These are phyloP conservation scores for Ramaria rubella DNA, from an alignment of 768 basidiomycete genomes.

Conservation along the genomic window DNA sequence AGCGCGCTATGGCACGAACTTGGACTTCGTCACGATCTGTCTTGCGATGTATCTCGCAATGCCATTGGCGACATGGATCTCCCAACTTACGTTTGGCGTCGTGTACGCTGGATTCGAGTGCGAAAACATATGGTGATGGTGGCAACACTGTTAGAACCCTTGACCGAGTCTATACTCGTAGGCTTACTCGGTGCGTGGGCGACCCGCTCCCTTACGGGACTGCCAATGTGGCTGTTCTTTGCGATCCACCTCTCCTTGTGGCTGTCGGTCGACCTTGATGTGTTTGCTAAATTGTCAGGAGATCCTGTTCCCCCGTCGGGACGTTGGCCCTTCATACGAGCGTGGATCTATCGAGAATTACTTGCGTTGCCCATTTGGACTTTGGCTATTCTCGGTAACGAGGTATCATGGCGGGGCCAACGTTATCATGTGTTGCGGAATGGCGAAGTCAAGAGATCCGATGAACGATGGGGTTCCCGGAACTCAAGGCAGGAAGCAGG, in stretches of 20 bases:
- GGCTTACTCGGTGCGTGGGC: slow-evolving; percentile 59
- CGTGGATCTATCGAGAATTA: slow-evolving; percentile 77
- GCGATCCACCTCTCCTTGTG: slow-evolving; percentile 58
- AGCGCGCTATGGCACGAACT: slow-evolving; percentile 91
- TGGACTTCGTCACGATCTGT: slow-evolving; percentile 79
- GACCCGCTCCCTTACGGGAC: slow-evolving; percentile 41
- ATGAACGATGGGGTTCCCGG: too few relatives aligned
- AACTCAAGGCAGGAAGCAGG: too few relatives aligned
- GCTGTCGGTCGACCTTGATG: slow-evolving; percentile 76
- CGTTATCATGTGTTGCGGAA: slow-evolving; percentile 67
- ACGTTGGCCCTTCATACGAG: slow-evolving; percentile 55
- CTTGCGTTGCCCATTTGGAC: slow-evolving; percentile 86
- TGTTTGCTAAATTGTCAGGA: slow-evolving; percentile 70
- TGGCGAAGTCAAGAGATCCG: slow-evolving; percentile 50
- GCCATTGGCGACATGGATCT: slow-evolving; percentile 85
- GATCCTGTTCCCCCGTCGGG: slow-evolving; percentile 46
- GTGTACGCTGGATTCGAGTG: slow-evolving; percentile 95
- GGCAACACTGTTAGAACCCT: slow-evolving; percentile 85
- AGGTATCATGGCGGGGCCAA: slow-evolving; percentile 83
- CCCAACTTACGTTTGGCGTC: slow-evolving; percentile 76
- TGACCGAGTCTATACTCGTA: slow-evolving; percentile 79
- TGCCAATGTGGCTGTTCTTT: slow-evolving; percentile 50
- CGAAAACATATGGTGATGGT: slow-evolving; percentile 87
- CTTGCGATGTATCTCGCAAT: slow-evolving; percentile 85
- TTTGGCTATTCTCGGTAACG: slow-evolving; percentile 71